These are phyloP conservation scores for Globisporangium spinosum DNA, from an alignment of 352 stramenopile genomes.

Conservation along the genomic window DNA sequence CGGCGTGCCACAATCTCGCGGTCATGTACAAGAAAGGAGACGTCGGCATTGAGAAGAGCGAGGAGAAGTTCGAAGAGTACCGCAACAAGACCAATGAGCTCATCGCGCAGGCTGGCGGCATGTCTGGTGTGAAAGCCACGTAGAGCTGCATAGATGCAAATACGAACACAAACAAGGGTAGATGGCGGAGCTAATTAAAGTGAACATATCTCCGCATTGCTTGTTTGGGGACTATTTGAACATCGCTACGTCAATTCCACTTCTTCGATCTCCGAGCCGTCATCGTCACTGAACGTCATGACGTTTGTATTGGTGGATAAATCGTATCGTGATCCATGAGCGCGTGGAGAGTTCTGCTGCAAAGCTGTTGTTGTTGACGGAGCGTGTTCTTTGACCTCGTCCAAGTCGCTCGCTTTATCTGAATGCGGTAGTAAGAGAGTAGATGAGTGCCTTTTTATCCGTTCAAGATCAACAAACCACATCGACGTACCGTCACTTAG, in stretches of 20 bases:
- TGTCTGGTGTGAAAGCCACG: conserved; percentile 35
- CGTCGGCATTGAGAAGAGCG: conserved; percentile 56
- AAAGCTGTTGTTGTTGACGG: neutral
- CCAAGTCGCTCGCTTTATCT: neutral
- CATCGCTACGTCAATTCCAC: conserved; percentile 28
- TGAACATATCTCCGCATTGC: neutral
- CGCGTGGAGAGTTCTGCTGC: neutral
- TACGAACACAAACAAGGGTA: neutral
- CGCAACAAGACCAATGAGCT: conserved; percentile 72
- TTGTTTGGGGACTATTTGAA: neutral
- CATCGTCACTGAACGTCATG: conserved; percentile 27
- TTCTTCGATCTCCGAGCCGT: conserved; percentile 67
- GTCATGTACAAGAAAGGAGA: conserved; percentile 90
- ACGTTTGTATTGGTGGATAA: conserved; percentile 9
- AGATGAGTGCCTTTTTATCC: neutral
- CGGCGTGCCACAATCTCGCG: conserved; percentile 85
- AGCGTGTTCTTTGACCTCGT: neutral
- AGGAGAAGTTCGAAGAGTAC: conserved; percentile 70
- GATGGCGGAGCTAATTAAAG: neutral
- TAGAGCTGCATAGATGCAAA: conserved; percentile 23
- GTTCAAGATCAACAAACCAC: neutral
- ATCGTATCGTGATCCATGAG: neutral
- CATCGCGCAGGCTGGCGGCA: conserved; percentile 69
- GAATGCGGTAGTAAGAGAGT: neutral
- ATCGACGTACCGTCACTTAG: conserved; percentile 4